Base-by-base conservation (phyloP, 345 rosid species). In the Linum lewisii region DNA sequence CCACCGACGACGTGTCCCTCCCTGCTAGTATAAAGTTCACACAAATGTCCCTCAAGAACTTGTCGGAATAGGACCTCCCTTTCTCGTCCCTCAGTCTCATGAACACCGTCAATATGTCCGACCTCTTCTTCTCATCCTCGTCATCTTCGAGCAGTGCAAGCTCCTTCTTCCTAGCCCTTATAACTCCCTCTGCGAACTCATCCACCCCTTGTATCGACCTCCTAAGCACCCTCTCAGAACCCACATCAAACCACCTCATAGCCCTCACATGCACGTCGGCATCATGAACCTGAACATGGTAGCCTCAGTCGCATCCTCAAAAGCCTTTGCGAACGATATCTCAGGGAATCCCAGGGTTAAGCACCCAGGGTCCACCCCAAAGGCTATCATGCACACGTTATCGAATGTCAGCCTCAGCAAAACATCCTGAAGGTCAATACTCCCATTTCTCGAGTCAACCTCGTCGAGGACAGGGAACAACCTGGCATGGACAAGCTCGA, bases 11-110 rank as follows among this genome's bases (percentile, higher is more conserved):
- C 18, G 99, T 89, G 64, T 93, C 99, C 73, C 99, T 85, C 22
- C 99, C 97, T n/a, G 99, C 99, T 57, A 93, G 90, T 21, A 93
- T 93, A 42, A 93, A 86, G 69, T 89, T 93, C 13, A 93, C 95
- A 59, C 99, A 89, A 1, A 93, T 85, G 71, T 89, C 99, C 7
- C 95, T 77, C 69, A 89, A 71, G 60, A 89, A 93, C 80, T 90
- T 87, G 65, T 87, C 82, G 1, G 95, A 85, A 67, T 74, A 93
- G 0, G 83, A 67, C 65, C 64, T 49, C 24, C 84, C 92, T 1
- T 77, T 49, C 52, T 84, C 95, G 26, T 83, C 89, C 56, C 38
- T 81, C 21, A 73, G 53, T 34, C 72, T 52, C 91, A 87, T 73
- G 66, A 93, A 93, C 60, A 83, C 80, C 0, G 99, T 89, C 64